Conservation (phyloP, 2,329 filamentous ascomycete genomes). For the Botrytis fabae region DNA sequence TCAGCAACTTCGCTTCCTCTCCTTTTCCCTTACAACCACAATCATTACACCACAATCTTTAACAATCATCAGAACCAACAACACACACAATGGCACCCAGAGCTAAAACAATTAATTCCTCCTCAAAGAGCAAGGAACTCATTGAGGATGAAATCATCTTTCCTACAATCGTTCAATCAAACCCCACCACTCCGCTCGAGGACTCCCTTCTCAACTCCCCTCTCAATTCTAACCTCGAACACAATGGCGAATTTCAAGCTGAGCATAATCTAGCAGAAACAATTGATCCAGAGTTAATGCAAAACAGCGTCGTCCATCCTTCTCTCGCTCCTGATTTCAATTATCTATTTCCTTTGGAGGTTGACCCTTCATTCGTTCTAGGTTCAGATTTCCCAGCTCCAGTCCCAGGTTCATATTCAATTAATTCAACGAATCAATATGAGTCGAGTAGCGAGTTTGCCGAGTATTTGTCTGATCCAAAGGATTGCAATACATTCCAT, state of each 20-base stretch:
- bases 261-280: neutral
- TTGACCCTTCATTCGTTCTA: neutral
- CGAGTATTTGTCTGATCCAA: neutral
- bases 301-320: neutral
- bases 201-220: neutral
- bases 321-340: neutral
- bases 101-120: neutral
- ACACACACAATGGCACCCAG: neutral
- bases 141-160: neutral
- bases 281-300: neutral
- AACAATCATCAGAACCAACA: neutral
- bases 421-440: neutral
- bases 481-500: neutral
- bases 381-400: neutral
- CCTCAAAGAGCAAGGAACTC: neutral
- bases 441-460: neutral
- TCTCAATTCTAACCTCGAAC: neutral
- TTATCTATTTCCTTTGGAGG: neutral
- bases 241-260: neutral
- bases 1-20: slow-evolving; percentile 6
- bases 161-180: neutral
- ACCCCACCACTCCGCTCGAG: neutral
- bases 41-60: slow-evolving; percentile 7
- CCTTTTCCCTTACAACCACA: neutral
- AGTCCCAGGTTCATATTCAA: neutral